These are phyloP conservation scores for Tephrocybe sp. DNA, from an alignment of 768 basidiomycete species.

Conservation along the genomic window DNA sequence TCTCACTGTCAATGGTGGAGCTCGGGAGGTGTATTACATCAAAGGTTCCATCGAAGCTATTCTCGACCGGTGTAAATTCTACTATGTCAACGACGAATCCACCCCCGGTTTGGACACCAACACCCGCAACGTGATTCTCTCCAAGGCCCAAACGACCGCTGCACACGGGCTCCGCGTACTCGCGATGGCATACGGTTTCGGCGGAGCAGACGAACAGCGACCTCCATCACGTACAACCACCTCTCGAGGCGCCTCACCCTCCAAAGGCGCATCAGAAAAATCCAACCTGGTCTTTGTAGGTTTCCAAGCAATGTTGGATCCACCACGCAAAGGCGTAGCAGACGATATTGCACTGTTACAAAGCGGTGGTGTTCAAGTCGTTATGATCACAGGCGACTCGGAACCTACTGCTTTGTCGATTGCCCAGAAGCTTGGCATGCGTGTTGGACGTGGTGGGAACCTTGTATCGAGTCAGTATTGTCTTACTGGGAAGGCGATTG, in stretches of 20 bases:
- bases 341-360: conserved; percentile 83
- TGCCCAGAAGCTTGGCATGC: conserved; percentile 80
- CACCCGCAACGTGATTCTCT: conserved; percentile 64
- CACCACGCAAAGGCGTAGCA: conserved; percentile 90
- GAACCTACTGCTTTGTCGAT: conserved; percentile 89
- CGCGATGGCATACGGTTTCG: conserved; percentile 88
- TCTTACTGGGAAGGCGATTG: conserved; percentile 81
- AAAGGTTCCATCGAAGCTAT: conserved; percentile 92
- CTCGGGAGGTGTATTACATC: conserved; percentile 81
- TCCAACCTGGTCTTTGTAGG: conserved; percentile 83
- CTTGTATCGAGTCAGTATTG: conserved; percentile 42
- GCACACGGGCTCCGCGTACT: conserved; percentile 81
- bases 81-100: conserved; percentile 87
- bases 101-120: conserved; percentile 74
- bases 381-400: conserved; percentile 98
- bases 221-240: conserved; percentile 24
- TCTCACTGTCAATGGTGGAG: conserved; percentile 27
- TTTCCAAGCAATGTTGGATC: conserved; percentile 94
- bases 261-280: conserved; percentile 26
- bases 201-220: conserved; percentile 40
- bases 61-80: conserved; percentile 82
- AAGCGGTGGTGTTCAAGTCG: conserved; percentile 86
- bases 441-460: conserved; percentile 59
- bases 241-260: conserved; percentile 28
- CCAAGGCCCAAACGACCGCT: conserved; percentile 70